Percentiles rank a stretch among this genome's conserved stretches.
These are phyloP conservation scores for Exophiala xenobiotica DNA, from an alignment of 2,329 filamentous ascomycete genomes.

Conservation along the genomic window DNA sequence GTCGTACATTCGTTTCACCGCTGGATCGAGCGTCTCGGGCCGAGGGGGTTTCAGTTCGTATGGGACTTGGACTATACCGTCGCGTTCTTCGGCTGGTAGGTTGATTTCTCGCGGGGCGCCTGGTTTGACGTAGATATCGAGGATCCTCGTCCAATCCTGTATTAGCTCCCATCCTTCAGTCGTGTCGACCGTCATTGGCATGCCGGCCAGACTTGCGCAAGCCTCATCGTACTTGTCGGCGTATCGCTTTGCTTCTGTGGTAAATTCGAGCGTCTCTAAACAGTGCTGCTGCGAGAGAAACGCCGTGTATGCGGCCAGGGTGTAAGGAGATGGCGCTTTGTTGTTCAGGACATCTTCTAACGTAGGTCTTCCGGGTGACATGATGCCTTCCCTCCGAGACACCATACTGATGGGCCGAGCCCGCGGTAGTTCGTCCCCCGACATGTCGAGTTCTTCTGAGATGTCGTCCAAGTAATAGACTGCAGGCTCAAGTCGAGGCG, in stretches of 20 bases:
- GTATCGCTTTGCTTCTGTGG: conserved; percentile 88
- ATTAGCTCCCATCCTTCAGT: conserved; percentile 68
- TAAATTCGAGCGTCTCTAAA: conserved; percentile 93
- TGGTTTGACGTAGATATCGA: conserved; percentile 85
- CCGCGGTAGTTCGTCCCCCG: conserved; percentile 40
- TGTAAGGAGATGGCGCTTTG: conserved; percentile 82
- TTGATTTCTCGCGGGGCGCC: conserved; percentile 88
- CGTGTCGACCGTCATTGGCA: conserved; percentile 50
- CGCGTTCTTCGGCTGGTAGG: conserved; percentile 79
- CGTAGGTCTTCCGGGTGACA: conserved; percentile 62
- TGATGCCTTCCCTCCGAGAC: conserved; percentile 40
- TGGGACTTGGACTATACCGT: conserved; percentile 69
- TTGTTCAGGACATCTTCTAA: conserved; percentile 86
- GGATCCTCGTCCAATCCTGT: conserved; percentile 80
- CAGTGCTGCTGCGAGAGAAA: conserved; percentile 97
- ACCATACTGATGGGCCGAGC: conserved; percentile 47
- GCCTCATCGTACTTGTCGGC: conserved; percentile 63
- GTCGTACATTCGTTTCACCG: conserved; percentile 86
- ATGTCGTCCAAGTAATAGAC: conserved; percentile 43
- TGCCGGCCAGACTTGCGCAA: conserved; percentile 49
- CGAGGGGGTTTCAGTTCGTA: conserved; percentile 62
- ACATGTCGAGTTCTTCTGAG: conserved; percentile 41
- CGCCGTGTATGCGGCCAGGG: conserved; percentile 88
- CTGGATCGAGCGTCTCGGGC: conserved; percentile 74
- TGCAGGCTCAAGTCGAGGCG: conserved; percentile 46